Evolutionary conservation across 768 basidiomycete species (phyloP).

Genomic region (Floccularia luteovirens): DNA sequence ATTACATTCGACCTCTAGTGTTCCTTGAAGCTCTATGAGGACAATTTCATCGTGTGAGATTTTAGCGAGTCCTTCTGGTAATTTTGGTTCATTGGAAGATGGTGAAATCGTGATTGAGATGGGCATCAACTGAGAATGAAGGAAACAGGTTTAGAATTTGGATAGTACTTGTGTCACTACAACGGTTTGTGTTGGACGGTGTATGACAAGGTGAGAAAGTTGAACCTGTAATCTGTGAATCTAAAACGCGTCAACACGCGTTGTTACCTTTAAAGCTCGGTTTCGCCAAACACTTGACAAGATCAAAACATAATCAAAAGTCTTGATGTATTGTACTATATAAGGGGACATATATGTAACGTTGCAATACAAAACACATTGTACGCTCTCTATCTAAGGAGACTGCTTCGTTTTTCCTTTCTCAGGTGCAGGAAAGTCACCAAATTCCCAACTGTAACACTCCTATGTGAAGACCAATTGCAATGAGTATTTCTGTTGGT

Average conservation of each 20-base stretch:
- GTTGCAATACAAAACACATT: not conserved
- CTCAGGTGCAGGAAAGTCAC: conserved; percentile 20
- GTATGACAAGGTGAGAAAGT: not conserved
- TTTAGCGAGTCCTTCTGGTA: conserved; percentile 58
- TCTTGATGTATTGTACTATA: not conserved
- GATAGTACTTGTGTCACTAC: not conserved
- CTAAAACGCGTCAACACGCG: not conserved
- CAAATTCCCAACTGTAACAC: conserved; percentile 69
- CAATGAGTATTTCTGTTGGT: not conserved
- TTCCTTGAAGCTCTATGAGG: conserved; percentile 84
- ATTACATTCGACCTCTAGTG: conserved; percentile 58
- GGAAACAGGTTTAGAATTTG: not conserved
- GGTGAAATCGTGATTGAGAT: conserved; percentile 48
- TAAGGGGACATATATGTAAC: not conserved
- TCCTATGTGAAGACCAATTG: conserved; percentile 37
- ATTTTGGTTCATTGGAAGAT: conserved; percentile 29
- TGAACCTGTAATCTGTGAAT: not conserved
- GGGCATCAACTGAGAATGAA: conserved; percentile 43
- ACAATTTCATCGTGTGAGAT: conserved; percentile 77
- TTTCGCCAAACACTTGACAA: not conserved
- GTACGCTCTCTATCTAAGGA: no score
- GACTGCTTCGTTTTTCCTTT: not conserved
- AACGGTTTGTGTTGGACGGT: not conserved
- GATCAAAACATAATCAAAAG: not conserved
- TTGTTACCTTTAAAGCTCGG: not conserved